A percentile compares a stretch with the other conserved stretches of the same genome.
Evolutionary conservation across 2,329 filamentous ascomycete genomes (phyloP).

Genomic region (Bipolaris oryzae): DNA sequence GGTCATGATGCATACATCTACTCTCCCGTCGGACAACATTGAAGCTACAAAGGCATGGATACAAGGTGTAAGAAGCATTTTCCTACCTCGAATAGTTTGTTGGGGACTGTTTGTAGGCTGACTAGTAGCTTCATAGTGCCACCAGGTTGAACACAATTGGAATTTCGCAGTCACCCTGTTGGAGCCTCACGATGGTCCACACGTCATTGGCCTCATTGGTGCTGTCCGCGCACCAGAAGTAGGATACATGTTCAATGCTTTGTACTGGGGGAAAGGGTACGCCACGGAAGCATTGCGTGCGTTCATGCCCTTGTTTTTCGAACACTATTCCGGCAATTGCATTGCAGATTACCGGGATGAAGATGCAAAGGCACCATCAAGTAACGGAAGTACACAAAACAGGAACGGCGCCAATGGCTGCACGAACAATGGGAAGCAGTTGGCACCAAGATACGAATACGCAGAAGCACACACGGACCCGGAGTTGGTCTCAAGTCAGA

Average conservation of each 20-base stretch:
- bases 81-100: not conserved
- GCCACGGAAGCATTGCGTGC: constrained; percentile 53
- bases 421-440: not conserved
- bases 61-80: constrained; percentile 25
- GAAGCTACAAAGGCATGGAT: constrained; percentile 47
- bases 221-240: constrained; percentile 50
- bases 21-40: constrained; percentile 59
- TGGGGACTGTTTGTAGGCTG: not conserved
- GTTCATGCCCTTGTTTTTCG: constrained; percentile 51
- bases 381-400: not conserved
- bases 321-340: constrained; percentile 32
- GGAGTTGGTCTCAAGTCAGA: constrained; percentile 60
- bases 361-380: not conserved
- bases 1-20: constrained; percentile 66
- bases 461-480: constrained; percentile 56
- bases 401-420: not conserved
- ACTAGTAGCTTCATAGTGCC: constrained; percentile 22
- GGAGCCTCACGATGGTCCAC: constrained; percentile 18
- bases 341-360: not conserved
- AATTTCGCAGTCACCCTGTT: constrained; percentile 59
- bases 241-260: constrained; percentile 52
- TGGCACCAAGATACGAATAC: constrained; percentile 26
- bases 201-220: constrained; percentile 52
- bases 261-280: constrained; percentile 51
- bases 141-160: constrained; percentile 53